These are phyloP conservation scores for Globisporangium alternatum DNA, from an alignment of 352 stramenopile species.

Conservation along the genomic window DNA sequence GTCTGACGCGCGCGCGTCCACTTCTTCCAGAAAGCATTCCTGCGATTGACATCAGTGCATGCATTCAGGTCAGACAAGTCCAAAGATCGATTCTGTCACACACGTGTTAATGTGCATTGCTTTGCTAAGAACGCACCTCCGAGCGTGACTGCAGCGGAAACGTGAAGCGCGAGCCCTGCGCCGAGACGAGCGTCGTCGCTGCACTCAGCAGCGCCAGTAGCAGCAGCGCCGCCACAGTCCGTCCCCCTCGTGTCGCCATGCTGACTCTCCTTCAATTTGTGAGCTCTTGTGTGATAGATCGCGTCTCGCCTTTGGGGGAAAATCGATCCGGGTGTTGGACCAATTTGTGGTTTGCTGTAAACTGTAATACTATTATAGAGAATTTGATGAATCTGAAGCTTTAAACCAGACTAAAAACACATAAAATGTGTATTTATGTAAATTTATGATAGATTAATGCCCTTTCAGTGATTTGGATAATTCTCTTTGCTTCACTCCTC, in stretches of 20 bases:
- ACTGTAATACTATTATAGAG: no score
- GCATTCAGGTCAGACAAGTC: not conserved
- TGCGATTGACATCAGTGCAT: conserved; percentile 10
- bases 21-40: conserved; percentile 62
- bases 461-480: no score
- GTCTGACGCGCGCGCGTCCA: conserved; percentile 47
- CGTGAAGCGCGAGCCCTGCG: conserved; percentile 41
- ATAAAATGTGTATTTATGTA: no score
- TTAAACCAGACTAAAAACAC: no score
- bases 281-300: conserved; percentile 8
- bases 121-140: conserved; percentile 24
- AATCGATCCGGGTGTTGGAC: no score
- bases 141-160: conserved; percentile 38
- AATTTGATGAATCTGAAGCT: no score
- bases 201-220: conserved; percentile 18
- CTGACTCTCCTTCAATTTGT: conserved; percentile 3
- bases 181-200: conserved; percentile 15
- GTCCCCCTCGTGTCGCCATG: conserved; percentile 9
- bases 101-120: not conserved
- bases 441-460: no score
- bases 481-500: not conserved
- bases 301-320: conserved; percentile 1
- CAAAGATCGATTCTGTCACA: not conserved
- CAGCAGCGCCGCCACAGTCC: conserved; percentile 19
- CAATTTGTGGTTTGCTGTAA: no score